phyloP scores from a whole-genome alignment of 2,329 filamentous ascomycete species.

The Ceratocystis diversiconidia region DNA sequence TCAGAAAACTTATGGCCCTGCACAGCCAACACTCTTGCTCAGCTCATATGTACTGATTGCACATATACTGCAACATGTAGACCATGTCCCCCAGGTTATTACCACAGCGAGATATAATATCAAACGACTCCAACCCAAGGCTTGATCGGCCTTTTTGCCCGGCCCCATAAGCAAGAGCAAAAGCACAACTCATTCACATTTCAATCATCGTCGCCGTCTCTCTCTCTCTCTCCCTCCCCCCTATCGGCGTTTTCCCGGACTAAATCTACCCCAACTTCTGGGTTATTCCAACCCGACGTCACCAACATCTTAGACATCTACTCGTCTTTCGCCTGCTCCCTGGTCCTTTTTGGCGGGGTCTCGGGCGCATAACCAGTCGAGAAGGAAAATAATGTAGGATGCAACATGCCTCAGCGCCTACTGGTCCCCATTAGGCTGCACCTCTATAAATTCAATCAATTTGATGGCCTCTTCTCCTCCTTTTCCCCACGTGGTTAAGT shows the following conservation, averaged over 20 bases:
- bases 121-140: background rate
- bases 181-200: too few relatives aligned
- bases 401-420: background rate
- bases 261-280: background rate
- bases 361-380: background rate
- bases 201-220: too few relatives aligned
- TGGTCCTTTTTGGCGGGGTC: background rate
- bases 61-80: background rate
- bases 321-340: background rate
- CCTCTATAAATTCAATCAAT: background rate
- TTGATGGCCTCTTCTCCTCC: background rate
- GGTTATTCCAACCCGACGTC: background rate
- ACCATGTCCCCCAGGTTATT: background rate
- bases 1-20: background rate
- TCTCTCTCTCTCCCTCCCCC: background rate
- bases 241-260: background rate
- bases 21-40: conserved; percentile 2
- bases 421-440: background rate
- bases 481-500: background rate
- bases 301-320: background rate
- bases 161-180: too few relatives aligned
- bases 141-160: too few relatives aligned
- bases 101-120: background rate
- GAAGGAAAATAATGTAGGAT: background rate
- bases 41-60: background rate